A percentile compares a stretch with the other conserved stretches of the same genome.
phyloP scores from a whole-genome alignment of 352 stramenopile species.

The Peronospora farinosa region DNA sequence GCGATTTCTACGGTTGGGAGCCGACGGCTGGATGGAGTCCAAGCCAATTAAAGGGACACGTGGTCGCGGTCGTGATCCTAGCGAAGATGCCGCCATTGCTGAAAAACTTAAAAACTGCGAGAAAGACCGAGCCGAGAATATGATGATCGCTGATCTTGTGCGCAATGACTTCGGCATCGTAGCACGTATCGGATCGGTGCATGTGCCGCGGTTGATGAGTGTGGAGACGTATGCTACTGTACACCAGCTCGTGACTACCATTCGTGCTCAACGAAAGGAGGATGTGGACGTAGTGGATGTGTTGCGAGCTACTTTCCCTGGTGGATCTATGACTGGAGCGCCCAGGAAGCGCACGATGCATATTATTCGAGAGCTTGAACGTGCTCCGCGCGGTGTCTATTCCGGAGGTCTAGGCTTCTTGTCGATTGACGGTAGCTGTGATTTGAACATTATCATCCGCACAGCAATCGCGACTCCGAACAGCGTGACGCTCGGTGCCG shows the following conservation, averaged over 20 bases:
- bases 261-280: conserved; percentile 66
- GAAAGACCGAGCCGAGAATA: conserved; percentile 95
- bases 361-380: conserved; percentile 91
- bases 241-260: conserved; percentile 96
- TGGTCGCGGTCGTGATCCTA: conserved; percentile 36
- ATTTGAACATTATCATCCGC: conserved; percentile 98
- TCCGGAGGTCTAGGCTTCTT: conserved; percentile 94
- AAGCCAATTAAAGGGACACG: conserved; percentile 97
- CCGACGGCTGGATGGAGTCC: conserved; percentile 86
- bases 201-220: conserved; percentile 90
- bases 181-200: conserved; percentile 86
- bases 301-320: conserved; percentile 92
- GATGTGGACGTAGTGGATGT: conserved; percentile 83
- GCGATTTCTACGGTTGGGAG: conserved; percentile 85
- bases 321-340: conserved; percentile 96
- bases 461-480: conserved; percentile 86
- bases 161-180: conserved; percentile 94
- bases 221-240: conserved; percentile 96
- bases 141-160: conserved; percentile 97
- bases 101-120: conserved; percentile 71
- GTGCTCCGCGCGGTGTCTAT: conserved; percentile 89
- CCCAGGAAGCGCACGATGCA: conserved; percentile 96
- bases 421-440: conserved; percentile 90
- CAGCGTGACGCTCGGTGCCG: conserved; percentile 87
- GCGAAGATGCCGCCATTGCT: conserved; percentile 57